Percentiles rank a stretch among this genome's conserved stretches.
Conservation (phyloP, 495 filamentous ascomycete species). For the Cudoniella acicularis region DNA sequence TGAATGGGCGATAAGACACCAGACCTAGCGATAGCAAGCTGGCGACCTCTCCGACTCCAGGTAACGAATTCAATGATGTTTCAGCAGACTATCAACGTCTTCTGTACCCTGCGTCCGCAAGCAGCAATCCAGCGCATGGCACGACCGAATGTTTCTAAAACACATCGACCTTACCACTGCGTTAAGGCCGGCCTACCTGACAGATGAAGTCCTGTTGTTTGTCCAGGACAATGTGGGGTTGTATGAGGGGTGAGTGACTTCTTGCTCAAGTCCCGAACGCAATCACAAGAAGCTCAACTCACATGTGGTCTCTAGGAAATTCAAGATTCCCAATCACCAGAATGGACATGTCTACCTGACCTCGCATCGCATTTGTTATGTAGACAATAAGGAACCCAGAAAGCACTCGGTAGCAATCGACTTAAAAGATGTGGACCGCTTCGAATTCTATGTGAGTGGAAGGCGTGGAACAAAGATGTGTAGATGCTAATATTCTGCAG, state of each 20-base stretch:
- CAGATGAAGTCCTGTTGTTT: conserved; percentile 88
- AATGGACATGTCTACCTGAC: conserved; percentile 96
- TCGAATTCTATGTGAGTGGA: conserved; percentile 74
- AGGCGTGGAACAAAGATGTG: neutral
- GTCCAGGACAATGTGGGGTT: conserved; percentile 96
- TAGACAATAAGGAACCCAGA: conserved; percentile 83
- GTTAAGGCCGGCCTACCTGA: conserved; percentile 81
- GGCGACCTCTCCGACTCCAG: no score
- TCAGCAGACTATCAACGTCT: no score
- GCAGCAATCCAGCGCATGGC: conserved; percentile 13
- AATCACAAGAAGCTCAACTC: neutral
- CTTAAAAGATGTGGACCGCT: conserved; percentile 84
- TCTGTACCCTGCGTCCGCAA: neutral
- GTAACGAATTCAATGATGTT: no score
- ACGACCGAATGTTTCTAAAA: conserved; percentile 93
- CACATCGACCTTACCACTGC: conserved; percentile 92
- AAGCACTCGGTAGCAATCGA: conserved; percentile 82
- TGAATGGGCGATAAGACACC: neutral
- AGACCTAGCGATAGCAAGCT: no score
- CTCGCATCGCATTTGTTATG: conserved; percentile 91
- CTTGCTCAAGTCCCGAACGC: no score
- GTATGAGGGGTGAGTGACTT: conserved; percentile 92
- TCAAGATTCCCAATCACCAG: conserved; percentile 90
- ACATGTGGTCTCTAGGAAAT: conserved; percentile 59
- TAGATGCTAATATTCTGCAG: conserved; percentile 39